phyloP scores from a whole-genome alignment of 495 filamentous ascomycete genomes.

The Annulohypoxylon maeteangense region DNA sequence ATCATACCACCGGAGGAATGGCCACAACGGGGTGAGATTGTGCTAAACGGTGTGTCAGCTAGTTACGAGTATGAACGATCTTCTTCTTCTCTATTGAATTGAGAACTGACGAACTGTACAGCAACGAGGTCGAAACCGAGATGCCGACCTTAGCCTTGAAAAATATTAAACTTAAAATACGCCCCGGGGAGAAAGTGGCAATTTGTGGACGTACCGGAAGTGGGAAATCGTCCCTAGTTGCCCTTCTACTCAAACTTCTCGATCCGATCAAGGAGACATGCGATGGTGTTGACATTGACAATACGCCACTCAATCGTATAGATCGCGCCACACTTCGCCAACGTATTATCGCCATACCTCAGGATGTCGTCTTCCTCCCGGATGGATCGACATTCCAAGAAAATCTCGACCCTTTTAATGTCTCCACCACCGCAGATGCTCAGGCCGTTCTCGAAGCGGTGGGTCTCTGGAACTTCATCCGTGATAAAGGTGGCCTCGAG shows the following conservation, averaged over 20 bases:
- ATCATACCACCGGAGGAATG: conserved; percentile 43
- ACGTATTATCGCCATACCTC: conserved; percentile 51
- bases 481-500: conserved; percentile 62
- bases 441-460: conserved; percentile 60
- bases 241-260: conserved; percentile 50
- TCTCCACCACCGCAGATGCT: conserved; percentile 52
- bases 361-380: conserved; percentile 57
- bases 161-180: conserved; percentile 44
- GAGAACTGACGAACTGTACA: conserved; percentile 12
- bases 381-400: conserved; percentile 51
- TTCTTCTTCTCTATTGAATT: not conserved
- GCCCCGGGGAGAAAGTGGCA: conserved; percentile 50
- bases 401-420: conserved; percentile 57
- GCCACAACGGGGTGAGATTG: conserved; percentile 42
- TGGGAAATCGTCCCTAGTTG: conserved; percentile 52
- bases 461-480: conserved; percentile 59
- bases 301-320: conserved; percentile 42
- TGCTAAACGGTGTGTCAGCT: conserved; percentile 45
- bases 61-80: conserved; percentile 32
- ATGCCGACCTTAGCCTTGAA: conserved; percentile 33
- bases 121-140: conserved; percentile 8
- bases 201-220: conserved; percentile 55
- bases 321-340: conserved; percentile 39
- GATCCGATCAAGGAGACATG: conserved; percentile 36
- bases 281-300: conserved; percentile 42